A percentile compares a stretch with the other conserved stretches of the same genome.
These are phyloP conservation scores for Apiospora marii DNA, from an alignment of 2,329 filamentous ascomycete species.

Conservation along the genomic window DNA sequence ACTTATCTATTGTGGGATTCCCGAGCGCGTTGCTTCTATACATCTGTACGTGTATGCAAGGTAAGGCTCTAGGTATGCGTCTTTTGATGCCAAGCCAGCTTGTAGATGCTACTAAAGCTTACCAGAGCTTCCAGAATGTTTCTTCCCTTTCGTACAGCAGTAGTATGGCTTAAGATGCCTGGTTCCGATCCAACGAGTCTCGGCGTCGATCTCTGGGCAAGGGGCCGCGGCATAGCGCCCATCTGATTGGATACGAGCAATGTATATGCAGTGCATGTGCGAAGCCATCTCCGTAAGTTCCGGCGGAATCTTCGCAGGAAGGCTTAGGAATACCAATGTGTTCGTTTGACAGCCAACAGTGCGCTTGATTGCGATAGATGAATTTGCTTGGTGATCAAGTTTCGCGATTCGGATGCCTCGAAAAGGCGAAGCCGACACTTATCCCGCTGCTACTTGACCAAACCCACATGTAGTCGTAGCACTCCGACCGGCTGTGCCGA, in stretches of 20 bases:
- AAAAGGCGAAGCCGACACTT: conserved; percentile 18
- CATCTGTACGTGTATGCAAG: not conserved
- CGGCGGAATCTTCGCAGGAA: not conserved
- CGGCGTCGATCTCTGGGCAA: conserved; percentile 1
- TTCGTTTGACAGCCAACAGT: not conserved
- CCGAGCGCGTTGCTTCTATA: not conserved
- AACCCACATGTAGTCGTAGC: conserved; percentile 1
- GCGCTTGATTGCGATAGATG: not conserved
- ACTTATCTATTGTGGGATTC: not conserved
- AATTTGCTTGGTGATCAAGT: not conserved
- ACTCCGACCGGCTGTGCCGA: not conserved
- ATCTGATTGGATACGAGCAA: not conserved
- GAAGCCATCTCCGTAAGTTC: conserved; percentile 3
- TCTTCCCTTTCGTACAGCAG: not conserved
- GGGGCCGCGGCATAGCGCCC: not conserved
- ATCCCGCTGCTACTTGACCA: not conserved
- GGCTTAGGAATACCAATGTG: not conserved
- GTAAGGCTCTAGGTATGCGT: conserved; percentile 4
- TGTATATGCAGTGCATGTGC: not conserved
- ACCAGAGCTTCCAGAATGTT: not conserved
- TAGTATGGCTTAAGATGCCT: not conserved
- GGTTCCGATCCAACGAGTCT: not conserved
- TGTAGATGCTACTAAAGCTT: not conserved
- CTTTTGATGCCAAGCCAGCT: not conserved
- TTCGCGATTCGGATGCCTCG: conserved; percentile 11